phyloP scores from a whole-genome alignment of 176 grass and related monocot species.

The bread wheat (Triticum aestivum) region IWGSC_CS_RefSeq_v2.1 NC_057813.1:136971937-136972436 shows the following conservation, averaged over 20 bases:
- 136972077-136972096: too few relatives aligned
- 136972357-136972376: conserved; percentile 85
- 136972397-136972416: conserved; percentile 99
- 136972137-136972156: neutral
- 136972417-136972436: conserved; percentile 93
- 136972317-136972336: conserved; percentile 81
- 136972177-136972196: neutral
- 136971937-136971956: neutral
- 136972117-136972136: neutral
- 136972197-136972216: conserved; percentile 16
- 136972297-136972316: conserved; percentile 35
- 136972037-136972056: too few relatives aligned
- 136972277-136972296: neutral
- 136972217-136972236: neutral
- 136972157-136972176: neutral
- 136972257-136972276: neutral
- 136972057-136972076: too few relatives aligned
- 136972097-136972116: too few relatives aligned
- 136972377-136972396: conserved; percentile 65
- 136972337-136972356: conserved; percentile 99
- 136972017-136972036: too few relatives aligned
- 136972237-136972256: conserved; percentile 19
- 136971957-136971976: neutral
- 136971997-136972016: too few relatives aligned
- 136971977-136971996: too few relatives aligned